These are phyloP conservation scores for Neophaeococcomyces mojaviensis DNA, from an alignment of 2,329 filamentous ascomycete species.

Conservation along the genomic window DNA sequence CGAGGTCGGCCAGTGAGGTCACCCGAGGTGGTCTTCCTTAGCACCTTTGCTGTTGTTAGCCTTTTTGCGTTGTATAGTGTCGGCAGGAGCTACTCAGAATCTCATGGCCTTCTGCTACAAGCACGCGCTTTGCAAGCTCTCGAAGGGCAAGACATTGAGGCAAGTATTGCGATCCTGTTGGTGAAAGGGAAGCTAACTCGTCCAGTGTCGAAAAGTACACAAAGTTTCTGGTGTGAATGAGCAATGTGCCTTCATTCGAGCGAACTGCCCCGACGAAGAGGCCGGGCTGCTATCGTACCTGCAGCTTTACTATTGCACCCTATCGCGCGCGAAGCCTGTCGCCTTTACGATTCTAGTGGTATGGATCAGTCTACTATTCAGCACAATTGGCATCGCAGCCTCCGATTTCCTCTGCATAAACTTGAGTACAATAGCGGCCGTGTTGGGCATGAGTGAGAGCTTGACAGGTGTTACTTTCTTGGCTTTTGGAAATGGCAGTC, in stretches of 20 bases:
- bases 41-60: conserved; percentile 3
- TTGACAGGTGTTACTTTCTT: conserved; percentile 93
- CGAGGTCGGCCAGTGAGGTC: conserved; percentile 1
- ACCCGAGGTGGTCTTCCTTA: conserved; percentile 4
- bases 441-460: conserved; percentile 90
- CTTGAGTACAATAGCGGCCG: conserved; percentile 79
- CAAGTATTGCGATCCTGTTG: background rate
- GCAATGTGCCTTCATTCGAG: conserved; percentile 77
- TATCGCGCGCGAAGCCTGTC: conserved; percentile 60
- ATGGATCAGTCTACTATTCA: conserved; percentile 88
- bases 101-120: background rate
- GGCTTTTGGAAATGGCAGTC: conserved; percentile 94
- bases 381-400: conserved; percentile 92
- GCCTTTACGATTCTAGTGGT: conserved; percentile 70
- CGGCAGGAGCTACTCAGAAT: background rate
- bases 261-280: conserved; percentile 81
- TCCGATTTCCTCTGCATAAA: conserved; percentile 99
- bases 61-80: conserved; percentile 9
- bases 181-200: background rate
- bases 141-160: conserved; percentile 17
- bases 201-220: conserved; percentile 72
- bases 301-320: conserved; percentile 78
- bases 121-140: conserved; percentile 10
- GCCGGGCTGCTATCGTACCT: conserved; percentile 85
- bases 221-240: conserved; percentile 49